These are phyloP conservation scores for Colletotrichum siamense DNA, from an alignment of 2,329 filamentous ascomycete species.

Conservation along the genomic window DNA sequence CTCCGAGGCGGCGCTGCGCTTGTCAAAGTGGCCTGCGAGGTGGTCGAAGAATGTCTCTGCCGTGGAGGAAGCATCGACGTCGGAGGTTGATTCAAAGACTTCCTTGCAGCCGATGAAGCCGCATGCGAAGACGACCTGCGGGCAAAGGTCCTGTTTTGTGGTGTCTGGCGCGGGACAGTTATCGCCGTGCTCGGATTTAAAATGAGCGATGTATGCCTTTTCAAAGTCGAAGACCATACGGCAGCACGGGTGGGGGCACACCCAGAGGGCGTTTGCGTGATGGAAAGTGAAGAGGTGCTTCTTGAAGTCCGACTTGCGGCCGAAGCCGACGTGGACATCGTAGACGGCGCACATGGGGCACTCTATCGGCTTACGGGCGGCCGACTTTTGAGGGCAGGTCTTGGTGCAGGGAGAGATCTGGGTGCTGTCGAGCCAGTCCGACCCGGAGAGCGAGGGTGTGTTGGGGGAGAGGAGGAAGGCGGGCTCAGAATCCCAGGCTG, in stretches of 20 bases:
- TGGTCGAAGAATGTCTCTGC: constrained; percentile 53
- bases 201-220: constrained; percentile 49
- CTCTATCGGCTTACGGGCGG: constrained; percentile 30
- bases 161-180: constrained; percentile 37
- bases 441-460: constrained; percentile 5
- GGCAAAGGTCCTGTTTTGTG: constrained; percentile 45
- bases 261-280: constrained; percentile 46
- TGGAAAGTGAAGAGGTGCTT: constrained; percentile 55
- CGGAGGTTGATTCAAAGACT: constrained; percentile 43
- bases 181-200: constrained; percentile 44
- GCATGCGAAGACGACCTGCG: constrained; percentile 50
- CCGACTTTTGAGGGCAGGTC: constrained; percentile 12
- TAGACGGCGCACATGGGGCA: constrained; percentile 52
- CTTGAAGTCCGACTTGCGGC: constrained; percentile 53
- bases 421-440: constrained; percentile 9
- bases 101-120: constrained; percentile 48
- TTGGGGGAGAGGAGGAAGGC: constrained; percentile 45
- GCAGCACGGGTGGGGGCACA: constrained; percentile 47
- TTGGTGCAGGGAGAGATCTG: constrained; percentile 38
- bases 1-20: constrained; percentile 21
- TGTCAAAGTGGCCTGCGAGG: constrained; percentile 51
- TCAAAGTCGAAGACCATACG: constrained; percentile 50
- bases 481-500: constrained; percentile 27
- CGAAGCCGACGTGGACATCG: constrained; percentile 50
- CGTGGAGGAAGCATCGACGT: constrained; percentile 38